Conservation (phyloP, 352 stramenopile genomes). For the Pythium phragmiticola region DNA sequence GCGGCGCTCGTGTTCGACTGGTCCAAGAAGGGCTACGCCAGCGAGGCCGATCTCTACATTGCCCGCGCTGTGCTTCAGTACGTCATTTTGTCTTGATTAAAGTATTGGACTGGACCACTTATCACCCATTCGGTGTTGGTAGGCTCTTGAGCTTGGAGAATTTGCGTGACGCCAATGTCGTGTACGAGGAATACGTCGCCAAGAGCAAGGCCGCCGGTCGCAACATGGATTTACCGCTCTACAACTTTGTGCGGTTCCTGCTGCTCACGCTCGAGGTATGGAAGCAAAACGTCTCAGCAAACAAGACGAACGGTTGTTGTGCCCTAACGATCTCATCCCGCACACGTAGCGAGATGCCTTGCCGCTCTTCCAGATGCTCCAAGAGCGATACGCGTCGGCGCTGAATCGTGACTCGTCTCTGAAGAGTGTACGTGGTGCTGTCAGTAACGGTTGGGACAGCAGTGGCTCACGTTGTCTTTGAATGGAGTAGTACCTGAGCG, state of each 20-base stretch:
- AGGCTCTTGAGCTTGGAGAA: conserved; percentile 85
- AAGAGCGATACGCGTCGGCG: conserved; percentile 76
- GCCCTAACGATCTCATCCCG: background rate
- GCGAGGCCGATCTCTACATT: conserved; percentile 81
- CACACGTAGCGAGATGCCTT: conserved; percentile 65
- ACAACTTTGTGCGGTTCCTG: conserved; percentile 84
- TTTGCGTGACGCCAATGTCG: conserved; percentile 80
- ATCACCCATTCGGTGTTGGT: background rate
- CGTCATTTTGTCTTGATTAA: conserved; percentile 15
- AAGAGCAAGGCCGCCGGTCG: conserved; percentile 42
- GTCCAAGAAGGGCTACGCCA: conserved; percentile 71
- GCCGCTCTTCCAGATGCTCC: conserved; percentile 84
- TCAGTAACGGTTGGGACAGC: background rate
- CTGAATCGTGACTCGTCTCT: conserved; percentile 74
- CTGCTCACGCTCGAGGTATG: conserved; percentile 81
- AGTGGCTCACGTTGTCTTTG: background rate
- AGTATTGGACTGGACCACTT: background rate
- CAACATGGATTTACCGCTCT: conserved; percentile 66
- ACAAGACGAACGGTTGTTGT: background rate
- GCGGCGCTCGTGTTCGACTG: conserved; percentile 72
- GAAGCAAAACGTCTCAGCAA: background rate
- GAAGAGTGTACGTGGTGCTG: conserved; percentile 59
- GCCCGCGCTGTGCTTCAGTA: conserved; percentile 79
- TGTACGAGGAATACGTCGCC: conserved; percentile 66
- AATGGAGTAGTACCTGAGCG: conserved; percentile 64